Percentiles rank a stretch among this genome's conserved stretches.
These are phyloP conservation scores for Castanea sativa DNA, from an alignment of 306 rosid species.

Conservation along the genomic window DNA sequence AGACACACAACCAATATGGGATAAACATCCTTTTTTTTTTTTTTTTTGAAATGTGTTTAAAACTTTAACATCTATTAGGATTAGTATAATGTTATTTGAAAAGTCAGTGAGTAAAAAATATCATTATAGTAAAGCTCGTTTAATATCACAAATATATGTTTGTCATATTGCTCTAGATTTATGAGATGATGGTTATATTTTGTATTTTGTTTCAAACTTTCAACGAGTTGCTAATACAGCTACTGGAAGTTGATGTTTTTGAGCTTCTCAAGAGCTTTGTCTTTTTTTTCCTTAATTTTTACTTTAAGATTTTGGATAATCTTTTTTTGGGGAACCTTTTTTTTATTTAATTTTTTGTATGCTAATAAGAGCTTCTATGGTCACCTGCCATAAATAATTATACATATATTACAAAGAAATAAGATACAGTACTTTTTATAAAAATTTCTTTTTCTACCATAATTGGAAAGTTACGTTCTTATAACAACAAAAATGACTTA, in stretches of 20 bases:
- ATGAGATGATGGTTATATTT: neutral
- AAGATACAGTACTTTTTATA: too few relatives aligned
- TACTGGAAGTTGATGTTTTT: neutral
- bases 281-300: neutral
- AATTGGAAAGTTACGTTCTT: too few relatives aligned
- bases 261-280: neutral
- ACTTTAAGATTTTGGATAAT: neutral
- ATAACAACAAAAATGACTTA: too few relatives aligned
- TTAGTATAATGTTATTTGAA: neutral
- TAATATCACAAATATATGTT: neutral
- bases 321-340: too few relatives aligned
- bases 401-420: too few relatives aligned
- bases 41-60: neutral
- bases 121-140: neutral
- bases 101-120: neutral
- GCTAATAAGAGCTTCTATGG: neutral
- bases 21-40: too few relatives aligned
- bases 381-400: neutral
- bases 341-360: neutral
- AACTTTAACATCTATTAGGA: neutral
- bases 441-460: too few relatives aligned
- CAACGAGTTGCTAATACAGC: neutral
- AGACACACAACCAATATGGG: too few relatives aligned
- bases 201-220: neutral
- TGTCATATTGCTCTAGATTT: neutral